These are phyloP conservation scores for Tilletia horrida DNA, from an alignment of 1,284 basidiomycete species.

Conservation along the genomic window DNA sequence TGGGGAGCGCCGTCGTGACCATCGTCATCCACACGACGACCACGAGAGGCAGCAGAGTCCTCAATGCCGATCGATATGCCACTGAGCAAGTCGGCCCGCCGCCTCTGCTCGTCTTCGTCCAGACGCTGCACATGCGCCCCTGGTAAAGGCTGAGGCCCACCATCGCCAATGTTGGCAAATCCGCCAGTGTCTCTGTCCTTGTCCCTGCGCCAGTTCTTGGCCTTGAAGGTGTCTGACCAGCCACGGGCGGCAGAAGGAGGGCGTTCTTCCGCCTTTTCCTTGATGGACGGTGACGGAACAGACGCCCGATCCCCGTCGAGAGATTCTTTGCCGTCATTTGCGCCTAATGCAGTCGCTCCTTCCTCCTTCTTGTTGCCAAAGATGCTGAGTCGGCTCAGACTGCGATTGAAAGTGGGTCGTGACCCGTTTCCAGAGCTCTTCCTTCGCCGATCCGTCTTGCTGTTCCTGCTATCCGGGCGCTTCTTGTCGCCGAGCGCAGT, in stretches of 20 bases:
- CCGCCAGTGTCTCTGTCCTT: slow-evolving; percentile 11
- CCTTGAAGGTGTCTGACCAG: slow-evolving; percentile 17
- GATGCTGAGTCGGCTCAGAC: slow-evolving; percentile 7
- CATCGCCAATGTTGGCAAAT: slow-evolving; percentile 5
- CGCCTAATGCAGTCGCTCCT: background rate
- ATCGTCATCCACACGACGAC: too few relatives aligned
- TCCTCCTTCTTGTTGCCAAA: slow-evolving; percentile 9
- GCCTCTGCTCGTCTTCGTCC: slow-evolving; percentile 4
- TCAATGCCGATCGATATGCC: slow-evolving; percentile 9
- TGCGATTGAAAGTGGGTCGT: slow-evolving; percentile 1
- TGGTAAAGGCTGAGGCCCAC: background rate
- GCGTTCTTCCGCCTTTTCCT: background rate
- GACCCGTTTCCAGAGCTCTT: slow-evolving; percentile 1
- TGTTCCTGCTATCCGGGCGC: too few relatives aligned
- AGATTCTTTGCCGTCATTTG: background rate
- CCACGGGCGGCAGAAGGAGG: background rate
- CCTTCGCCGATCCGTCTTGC: background rate
- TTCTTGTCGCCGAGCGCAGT: background rate
- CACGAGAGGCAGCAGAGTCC: background rate
- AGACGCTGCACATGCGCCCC: background rate
- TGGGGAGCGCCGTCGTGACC: background rate
- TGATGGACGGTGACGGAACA: background rate
- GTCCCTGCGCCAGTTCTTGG: slow-evolving; percentile 4
- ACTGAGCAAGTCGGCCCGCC: slow-evolving; percentile 11
- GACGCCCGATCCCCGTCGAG: background rate